phyloP scores from a whole-genome alignment of 2,329 filamentous ascomycete genomes.

The Cryphonectria radicalis region DNA sequence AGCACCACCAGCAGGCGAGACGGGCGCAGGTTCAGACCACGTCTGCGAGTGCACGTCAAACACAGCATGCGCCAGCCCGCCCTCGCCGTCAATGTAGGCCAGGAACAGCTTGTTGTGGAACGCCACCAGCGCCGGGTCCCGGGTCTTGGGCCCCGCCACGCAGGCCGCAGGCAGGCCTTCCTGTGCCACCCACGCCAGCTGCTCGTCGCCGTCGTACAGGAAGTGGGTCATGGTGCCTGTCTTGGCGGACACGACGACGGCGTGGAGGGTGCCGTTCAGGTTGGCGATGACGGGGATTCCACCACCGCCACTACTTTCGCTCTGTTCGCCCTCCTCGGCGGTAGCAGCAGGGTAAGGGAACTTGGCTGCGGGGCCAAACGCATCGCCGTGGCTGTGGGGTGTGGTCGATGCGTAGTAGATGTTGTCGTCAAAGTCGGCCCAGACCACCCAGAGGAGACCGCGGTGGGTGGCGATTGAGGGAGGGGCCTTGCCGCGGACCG shows the following conservation, averaged over 20 bases:
- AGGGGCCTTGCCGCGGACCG: conserved; percentile 38
- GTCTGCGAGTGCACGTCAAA: conserved; percentile 34
- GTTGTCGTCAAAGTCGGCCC: conserved; percentile 37
- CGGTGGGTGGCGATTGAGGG: conserved; percentile 42
- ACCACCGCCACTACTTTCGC: conserved; percentile 19
- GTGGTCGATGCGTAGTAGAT: conserved; percentile 41
- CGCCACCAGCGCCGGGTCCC: conserved; percentile 37
- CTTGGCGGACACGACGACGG: conserved; percentile 36
- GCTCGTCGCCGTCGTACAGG: conserved; percentile 39
- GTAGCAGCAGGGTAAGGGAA: conserved; percentile 33
- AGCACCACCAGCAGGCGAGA: conserved; percentile 6
- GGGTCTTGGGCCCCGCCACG: conserved; percentile 33
- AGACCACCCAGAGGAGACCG: conserved; percentile 43
- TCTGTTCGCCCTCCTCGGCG: too few relatives aligned
- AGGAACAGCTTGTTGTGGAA: conserved; percentile 43
- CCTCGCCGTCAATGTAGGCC: conserved; percentile 36
- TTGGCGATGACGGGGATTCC: conserved; percentile 41
- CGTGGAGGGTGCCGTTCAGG: conserved; percentile 41
- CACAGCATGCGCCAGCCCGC: conserved; percentile 36
- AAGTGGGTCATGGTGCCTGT: conserved; percentile 39
- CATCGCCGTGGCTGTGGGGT: conserved; percentile 31
- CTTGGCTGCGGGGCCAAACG: conserved; percentile 35
- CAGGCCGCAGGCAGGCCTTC: conserved; percentile 33
- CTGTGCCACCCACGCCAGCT: conserved; percentile 33
- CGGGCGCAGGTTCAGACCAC: conserved; percentile 25